Evolutionary conservation across 345 rosid species (phyloP), one percentile per base, ranked within the genome.

Genomic region (Eucalyptus pauciflora): DNA sequence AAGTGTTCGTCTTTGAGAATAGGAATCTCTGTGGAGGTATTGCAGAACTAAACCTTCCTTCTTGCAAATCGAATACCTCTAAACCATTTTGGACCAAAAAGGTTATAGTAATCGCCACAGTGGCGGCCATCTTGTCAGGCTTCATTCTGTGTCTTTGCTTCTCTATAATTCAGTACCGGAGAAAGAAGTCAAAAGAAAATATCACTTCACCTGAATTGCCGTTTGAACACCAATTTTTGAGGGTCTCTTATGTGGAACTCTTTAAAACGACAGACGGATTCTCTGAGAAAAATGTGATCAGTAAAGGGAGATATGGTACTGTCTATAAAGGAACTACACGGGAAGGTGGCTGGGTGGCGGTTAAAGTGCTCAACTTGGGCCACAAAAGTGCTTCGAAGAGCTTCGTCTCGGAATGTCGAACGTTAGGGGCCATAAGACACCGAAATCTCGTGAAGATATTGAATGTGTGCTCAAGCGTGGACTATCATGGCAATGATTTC

Each of bases 1-100:
- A 64, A 8, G 29, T 90, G 27, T 91, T 89, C 1, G 13, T 95
- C 41, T 10, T 20, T 1, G 94, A 94, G 29, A 94, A 93, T 25
- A 27, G 10, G 20, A n/a, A 51, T 46, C 41, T 49, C 1, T 49
- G 86, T 2, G 86, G 86, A 25, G 86, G 56, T 25, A 45, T 85
- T 46, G 25, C 50, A 16, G 37, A 14, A 49, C 31, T 85, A 52
- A 50, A 86, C 33, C 87, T 86, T 50, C 87, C 43, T n/a, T 48
- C 51, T 48, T 86, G 87, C 56, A 86, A 50, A 45, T 52, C 14
- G 3, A 33, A 50, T 7, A 50, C 41, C 58, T 49, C 87, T 15
- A 50, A 85, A 52, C 58, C n/a, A 48, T 50, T 85, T 25, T 31
- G 20, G 41, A 67, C 41, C 22, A 67, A 67, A 64, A 67, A 15